Conservation (phyloP, 345 rosid species). For the Isatis tinctoria region DNA sequence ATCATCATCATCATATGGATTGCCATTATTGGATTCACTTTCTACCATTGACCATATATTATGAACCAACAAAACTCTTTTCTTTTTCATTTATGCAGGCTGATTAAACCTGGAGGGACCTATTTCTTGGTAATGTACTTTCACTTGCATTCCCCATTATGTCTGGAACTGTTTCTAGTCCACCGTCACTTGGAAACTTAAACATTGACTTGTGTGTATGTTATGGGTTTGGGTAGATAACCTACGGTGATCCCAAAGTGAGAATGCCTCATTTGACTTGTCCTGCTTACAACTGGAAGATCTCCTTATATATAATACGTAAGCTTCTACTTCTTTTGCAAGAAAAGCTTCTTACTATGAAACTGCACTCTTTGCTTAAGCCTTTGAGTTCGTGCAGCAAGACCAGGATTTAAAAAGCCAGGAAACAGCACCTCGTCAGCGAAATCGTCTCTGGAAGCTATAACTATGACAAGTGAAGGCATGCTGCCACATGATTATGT, state of each 20-base stretch:
- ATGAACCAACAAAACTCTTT: neutral
- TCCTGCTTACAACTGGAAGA: slow-evolving; percentile 64
- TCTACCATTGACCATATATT: neutral
- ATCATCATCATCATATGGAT: slow-evolving; percentile 7
- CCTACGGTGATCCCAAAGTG: slow-evolving; percentile 89
- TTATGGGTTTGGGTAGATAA: slow-evolving; percentile 50
- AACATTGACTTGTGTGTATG: slow-evolving; percentile 2
- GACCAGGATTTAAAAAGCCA: slow-evolving; percentile 68
- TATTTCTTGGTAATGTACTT: slow-evolving; percentile 66
- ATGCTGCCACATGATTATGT: slow-evolving; percentile 60
- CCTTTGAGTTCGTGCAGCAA: slow-evolving; percentile 46
- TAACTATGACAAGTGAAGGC: slow-evolving; percentile 62
- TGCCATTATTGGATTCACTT: neutral
- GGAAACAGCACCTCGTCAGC: slow-evolving; percentile 39
- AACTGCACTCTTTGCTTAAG: neutral
- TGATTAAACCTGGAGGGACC: slow-evolving; percentile 85
- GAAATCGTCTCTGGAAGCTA: slow-evolving; percentile 58
- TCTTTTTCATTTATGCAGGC: slow-evolving; percentile 41
- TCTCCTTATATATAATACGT: slow-evolving; percentile 73
- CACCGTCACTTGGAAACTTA: neutral
- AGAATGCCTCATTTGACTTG: slow-evolving; percentile 83
- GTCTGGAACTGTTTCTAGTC: neutral
- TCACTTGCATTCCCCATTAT: neutral
- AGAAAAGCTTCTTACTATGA: neutral
- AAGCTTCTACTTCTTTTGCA: slow-evolving; percentile 30